Evolutionary conservation across 2,329 filamentous ascomycete species (phyloP).

Genomic region (Sordariomycetes sp.): DNA sequence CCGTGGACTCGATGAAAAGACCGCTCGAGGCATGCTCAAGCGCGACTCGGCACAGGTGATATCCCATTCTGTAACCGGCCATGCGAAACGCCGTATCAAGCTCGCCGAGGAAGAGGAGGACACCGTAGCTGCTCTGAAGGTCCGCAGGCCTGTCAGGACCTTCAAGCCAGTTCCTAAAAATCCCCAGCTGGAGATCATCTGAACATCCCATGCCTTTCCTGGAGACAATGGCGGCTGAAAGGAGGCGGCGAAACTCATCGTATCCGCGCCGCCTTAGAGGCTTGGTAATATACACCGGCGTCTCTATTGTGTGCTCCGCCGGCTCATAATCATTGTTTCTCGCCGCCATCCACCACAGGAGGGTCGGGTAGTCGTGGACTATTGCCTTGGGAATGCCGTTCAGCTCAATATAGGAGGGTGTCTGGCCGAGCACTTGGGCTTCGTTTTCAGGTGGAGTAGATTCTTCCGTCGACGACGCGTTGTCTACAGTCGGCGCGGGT

Average conservation of each 20-base stretch:
- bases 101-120: background rate
- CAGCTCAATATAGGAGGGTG: conserved; percentile 5
- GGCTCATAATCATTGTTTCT: background rate
- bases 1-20: background rate
- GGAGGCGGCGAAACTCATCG: background rate
- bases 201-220: background rate
- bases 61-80: background rate
- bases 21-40: background rate
- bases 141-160: background rate
- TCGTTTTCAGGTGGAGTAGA: background rate
- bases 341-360: conserved; percentile 21
- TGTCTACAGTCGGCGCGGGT: background rate
- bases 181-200: background rate
- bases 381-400: conserved; percentile 18
- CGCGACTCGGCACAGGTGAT: background rate
- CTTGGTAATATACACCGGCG: background rate
- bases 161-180: background rate
- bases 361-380: conserved; percentile 13
- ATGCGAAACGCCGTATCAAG: background rate
- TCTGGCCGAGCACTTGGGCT: background rate
- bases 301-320: background rate
- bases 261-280: background rate
- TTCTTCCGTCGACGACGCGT: no score
- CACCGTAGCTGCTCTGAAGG: background rate
- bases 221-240: background rate